These are phyloP conservation scores for Cucurbita maxima DNA, from an alignment of 306 rosid species.

Conservation along the genomic window DNA sequence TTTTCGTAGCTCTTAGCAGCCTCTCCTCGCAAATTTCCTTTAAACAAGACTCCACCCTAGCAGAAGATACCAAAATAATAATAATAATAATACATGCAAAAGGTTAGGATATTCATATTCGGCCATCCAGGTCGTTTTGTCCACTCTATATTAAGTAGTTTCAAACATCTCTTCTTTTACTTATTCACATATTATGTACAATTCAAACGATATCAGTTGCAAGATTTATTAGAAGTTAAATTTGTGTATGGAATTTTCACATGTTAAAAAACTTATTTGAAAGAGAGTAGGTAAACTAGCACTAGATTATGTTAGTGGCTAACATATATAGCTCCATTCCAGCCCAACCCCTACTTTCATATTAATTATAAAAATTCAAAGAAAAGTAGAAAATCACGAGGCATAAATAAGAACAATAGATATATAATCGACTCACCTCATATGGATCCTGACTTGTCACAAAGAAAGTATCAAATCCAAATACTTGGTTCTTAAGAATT, in stretches of 20 bases:
- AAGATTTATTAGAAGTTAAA: background rate
- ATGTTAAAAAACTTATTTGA: background rate
- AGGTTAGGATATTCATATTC: background rate
- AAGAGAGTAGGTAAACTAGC: background rate
- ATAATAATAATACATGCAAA: background rate
- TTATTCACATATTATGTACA: background rate
- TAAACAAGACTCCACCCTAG: conserved; percentile 88
- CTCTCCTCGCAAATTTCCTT: conserved; percentile 88
- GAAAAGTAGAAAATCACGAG: background rate
- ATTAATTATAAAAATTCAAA: background rate
- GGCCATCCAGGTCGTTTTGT: background rate
- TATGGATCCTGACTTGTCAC: conserved; percentile 88
- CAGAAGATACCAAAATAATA: conserved; percentile 3
- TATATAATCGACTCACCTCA: conserved; percentile 43
- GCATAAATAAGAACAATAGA: background rate
- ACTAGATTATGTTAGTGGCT: background rate
- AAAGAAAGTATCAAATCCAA: conserved; percentile 90
- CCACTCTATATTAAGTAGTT: background rate
- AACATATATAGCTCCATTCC: background rate
- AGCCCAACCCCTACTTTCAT: background rate
- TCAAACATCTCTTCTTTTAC: background rate
- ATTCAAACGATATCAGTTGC: background rate
- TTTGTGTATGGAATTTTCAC: background rate
- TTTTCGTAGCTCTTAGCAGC: conserved; percentile 83
- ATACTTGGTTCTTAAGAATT: conserved; percentile 68